phyloP scores from a whole-genome alignment of 2,329 filamentous ascomycete species.

The Stemphylium beticola region DNA sequence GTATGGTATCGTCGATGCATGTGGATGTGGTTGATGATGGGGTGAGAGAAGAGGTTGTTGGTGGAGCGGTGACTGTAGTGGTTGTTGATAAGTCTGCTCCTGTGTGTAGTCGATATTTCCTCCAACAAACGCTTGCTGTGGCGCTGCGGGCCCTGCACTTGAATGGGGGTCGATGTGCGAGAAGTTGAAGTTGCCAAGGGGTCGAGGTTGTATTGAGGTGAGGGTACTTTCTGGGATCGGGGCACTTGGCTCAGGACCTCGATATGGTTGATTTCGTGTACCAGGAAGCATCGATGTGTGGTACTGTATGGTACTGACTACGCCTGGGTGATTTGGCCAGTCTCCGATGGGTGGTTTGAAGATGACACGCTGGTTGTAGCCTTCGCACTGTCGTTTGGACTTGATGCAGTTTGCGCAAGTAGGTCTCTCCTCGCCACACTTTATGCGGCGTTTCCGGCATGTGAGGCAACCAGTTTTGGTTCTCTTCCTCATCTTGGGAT shows the following conservation, averaged over 20 bases:
- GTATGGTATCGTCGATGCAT: conserved; percentile 40
- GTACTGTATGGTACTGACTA: conserved; percentile 46
- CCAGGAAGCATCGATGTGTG: conserved; percentile 49
- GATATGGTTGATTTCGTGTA: conserved; percentile 31
- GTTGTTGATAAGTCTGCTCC: conserved; percentile 37
- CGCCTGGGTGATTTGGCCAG: conserved; percentile 50
- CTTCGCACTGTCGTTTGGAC: conserved; percentile 82
- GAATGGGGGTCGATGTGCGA: conserved; percentile 24
- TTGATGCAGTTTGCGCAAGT: conserved; percentile 86
- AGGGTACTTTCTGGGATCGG: conserved; percentile 30
- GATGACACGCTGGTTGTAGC: conserved; percentile 79
- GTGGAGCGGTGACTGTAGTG: conserved; percentile 40
- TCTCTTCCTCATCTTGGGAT: conserved; percentile 54
- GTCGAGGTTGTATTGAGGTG: conserved; percentile 38
- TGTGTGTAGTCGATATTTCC: conserved; percentile 28
- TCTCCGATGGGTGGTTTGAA: conserved; percentile 76
- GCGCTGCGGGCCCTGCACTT: conserved; percentile 12
- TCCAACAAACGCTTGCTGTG: conserved; percentile 24
- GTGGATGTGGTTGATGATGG: conserved; percentile 37
- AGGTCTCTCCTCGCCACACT: conserved; percentile 90
- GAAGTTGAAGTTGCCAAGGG: conserved; percentile 37
- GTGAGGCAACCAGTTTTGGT: conserved; percentile 95
- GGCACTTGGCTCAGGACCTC: conserved; percentile 15
- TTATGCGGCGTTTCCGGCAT: conserved; percentile 93
- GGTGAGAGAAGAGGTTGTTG: conserved; percentile 36